Conservation (phyloP, 306 rosid genomes). For the Pterocarpus santalinus region DNA sequence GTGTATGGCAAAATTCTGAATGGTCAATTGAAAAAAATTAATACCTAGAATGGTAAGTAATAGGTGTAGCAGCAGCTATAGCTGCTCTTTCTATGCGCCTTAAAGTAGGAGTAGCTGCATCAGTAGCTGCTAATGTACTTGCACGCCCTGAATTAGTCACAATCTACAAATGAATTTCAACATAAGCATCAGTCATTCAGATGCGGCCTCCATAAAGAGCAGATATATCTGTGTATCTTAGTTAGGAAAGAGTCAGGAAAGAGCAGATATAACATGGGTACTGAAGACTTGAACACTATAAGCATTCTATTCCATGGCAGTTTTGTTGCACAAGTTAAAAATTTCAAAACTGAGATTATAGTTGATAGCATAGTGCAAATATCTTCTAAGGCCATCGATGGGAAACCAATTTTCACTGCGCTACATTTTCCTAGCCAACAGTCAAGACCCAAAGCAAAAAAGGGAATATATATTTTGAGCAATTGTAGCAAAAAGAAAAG, state of each 20-base stretch:
- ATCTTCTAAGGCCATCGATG: background rate
- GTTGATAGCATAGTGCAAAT: background rate
- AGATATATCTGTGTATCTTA: background rate
- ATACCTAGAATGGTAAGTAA: slow-evolving; percentile 93
- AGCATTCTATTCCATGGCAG: background rate
- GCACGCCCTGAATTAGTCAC: slow-evolving; percentile 99
- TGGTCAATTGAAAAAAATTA: slow-evolving; percentile 27
- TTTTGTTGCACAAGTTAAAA: background rate
- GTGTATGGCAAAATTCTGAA: slow-evolving; percentile 9
- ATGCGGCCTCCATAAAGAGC: background rate
- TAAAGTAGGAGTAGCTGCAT: slow-evolving; percentile 98
- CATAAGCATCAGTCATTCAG: slow-evolving; percentile 28
- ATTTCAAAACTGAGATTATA: background rate
- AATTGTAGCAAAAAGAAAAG: background rate
- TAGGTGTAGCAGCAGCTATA: slow-evolving; percentile 99
- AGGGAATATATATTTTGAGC: background rate
- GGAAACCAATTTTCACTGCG: slow-evolving; percentile 8
- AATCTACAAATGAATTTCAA: slow-evolving; percentile 64
- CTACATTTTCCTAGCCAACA: slow-evolving; percentile 3
- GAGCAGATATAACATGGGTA: background rate
- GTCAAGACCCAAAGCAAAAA: background rate
- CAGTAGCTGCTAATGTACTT: slow-evolving; percentile 94
- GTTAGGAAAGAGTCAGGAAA: background rate
- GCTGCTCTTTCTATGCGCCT: slow-evolving; percentile 99
- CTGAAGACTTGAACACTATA: background rate